phyloP scores from a whole-genome alignment of 2,329 filamentous ascomycete species.

The Cyphellophora europaea region DNA sequence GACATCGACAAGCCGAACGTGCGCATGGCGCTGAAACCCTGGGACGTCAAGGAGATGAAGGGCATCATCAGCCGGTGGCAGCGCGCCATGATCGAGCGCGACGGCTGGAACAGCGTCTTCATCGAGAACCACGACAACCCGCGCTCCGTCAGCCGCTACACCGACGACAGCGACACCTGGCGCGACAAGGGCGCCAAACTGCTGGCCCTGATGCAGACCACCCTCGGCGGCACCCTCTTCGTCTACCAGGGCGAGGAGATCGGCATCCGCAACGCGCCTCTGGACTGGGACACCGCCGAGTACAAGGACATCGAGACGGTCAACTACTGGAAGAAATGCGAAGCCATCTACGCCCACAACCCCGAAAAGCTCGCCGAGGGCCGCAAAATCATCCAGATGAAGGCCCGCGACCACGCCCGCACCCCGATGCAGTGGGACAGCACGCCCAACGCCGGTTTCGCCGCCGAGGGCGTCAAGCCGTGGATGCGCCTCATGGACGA shows the following conservation, averaged over 20 bases:
- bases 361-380: conserved; percentile 18
- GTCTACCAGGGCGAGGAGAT: conserved; percentile 64
- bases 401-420: conserved; percentile 23
- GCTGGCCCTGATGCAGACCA: conserved; percentile 34
- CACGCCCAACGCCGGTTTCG: conserved; percentile 18
- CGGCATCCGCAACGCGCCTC: conserved; percentile 56
- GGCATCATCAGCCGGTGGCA: conserved; percentile 36
- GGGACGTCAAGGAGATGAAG: conserved; percentile 34
- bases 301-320: conserved; percentile 59
- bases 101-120: conserved; percentile 44
- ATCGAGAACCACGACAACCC: conserved; percentile 47
- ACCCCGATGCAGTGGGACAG: conserved; percentile 21
- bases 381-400: conserved; percentile 21
- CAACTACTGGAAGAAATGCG: conserved; percentile 44
- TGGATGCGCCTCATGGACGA: conserved; percentile 56
- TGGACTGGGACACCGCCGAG: conserved; percentile 47
- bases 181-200: conserved; percentile 38
- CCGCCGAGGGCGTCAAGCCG: conserved; percentile 24
- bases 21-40: conserved; percentile 23
- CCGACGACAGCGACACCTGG: conserved; percentile 36
- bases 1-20: conserved; percentile 23
- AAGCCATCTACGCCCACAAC: conserved; percentile 18
- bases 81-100: conserved; percentile 35
- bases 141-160: conserved; percentile 39
- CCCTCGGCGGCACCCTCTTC: conserved; percentile 50